Evolutionary conservation across 768 basidiomycete species (phyloP).

Genomic region (Glaciozyma martinii): DNA sequence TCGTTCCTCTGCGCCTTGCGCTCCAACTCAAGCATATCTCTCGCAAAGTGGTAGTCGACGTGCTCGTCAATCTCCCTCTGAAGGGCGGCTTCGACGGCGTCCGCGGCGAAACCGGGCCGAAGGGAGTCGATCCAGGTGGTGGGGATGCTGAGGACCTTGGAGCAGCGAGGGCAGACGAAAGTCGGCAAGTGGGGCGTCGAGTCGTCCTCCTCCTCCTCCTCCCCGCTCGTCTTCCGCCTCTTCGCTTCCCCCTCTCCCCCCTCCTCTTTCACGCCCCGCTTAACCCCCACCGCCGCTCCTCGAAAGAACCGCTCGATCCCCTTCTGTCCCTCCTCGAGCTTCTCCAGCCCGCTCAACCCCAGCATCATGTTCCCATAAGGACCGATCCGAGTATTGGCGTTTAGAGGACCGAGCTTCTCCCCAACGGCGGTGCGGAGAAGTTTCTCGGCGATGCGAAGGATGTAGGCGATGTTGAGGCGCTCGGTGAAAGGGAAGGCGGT

Average conservation of each 20-base stretch:
- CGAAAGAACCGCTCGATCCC: constrained; percentile 82
- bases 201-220: constrained; percentile 2
- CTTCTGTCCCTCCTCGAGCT: constrained; percentile 65
- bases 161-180: constrained; percentile 45
- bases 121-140: neutral
- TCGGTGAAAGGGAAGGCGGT: constrained; percentile 73
- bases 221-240: neutral
- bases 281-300: constrained; percentile 33
- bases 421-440: constrained; percentile 77
- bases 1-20: constrained; percentile 31
- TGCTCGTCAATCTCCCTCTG: constrained; percentile 52
- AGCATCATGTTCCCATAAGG: constrained; percentile 66
- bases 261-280: neutral
- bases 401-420: constrained; percentile 30
- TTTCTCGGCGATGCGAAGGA: constrained; percentile 64
- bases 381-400: constrained; percentile 39
- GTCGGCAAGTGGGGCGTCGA: constrained; percentile 37
- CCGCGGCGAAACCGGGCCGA: neutral
- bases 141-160: constrained; percentile 8
- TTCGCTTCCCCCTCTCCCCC: neutral
- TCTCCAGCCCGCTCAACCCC: constrained; percentile 68
- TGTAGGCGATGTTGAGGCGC: constrained; percentile 63
- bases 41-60: constrained; percentile 79
- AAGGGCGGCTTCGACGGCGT: constrained; percentile 22
- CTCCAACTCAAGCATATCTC: constrained; percentile 55